Conservation (phyloP, 495 filamentous ascomycete species). For the Podospora pseudocomata region DNA sequence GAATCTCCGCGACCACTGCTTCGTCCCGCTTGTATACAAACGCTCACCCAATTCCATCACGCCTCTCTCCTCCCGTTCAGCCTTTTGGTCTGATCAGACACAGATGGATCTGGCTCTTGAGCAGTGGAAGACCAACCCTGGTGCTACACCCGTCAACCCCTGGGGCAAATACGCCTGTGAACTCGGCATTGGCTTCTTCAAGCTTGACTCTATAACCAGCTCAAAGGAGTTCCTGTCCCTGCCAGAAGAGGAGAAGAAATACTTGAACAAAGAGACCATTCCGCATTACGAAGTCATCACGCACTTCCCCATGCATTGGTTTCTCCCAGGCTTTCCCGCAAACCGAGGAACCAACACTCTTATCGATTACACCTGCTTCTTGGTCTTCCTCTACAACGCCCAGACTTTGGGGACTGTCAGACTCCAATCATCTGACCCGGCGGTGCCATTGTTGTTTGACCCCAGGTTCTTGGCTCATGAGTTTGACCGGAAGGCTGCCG, state of each 20-base stretch:
- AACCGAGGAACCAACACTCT: conserved; percentile 12
- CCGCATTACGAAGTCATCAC: conserved; percentile 39
- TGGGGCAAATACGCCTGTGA: conserved; percentile 44
- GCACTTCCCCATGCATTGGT: conserved; percentile 45
- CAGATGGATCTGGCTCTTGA: conserved; percentile 42
- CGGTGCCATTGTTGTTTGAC: conserved; percentile 54
- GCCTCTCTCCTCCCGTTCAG: conserved; percentile 23
- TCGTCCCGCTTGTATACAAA: conserved; percentile 27
- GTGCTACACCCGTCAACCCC: conserved; percentile 43
- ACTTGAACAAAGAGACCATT: conserved; percentile 43
- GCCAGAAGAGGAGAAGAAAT: conserved; percentile 35
- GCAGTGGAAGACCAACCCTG: conserved; percentile 47
- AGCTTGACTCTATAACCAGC: conserved; percentile 38
- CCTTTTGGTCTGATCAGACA: conserved; percentile 32
- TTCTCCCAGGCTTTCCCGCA: conserved; percentile 34
- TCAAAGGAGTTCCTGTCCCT: conserved; percentile 47
- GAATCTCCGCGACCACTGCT: conserved; percentile 54
- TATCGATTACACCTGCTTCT: conserved; percentile 33
- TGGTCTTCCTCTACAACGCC: conserved; percentile 37
- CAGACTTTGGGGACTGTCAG: conserved; percentile 48
- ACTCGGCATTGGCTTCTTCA: conserved; percentile 52
- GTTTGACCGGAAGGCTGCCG: conserved; percentile 53
- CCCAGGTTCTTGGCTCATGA: conserved; percentile 54
- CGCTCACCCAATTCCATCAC: conserved; percentile 24
- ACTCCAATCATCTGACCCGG: conserved; percentile 54